Evolutionary conservation across 2,329 filamentous ascomycete genomes (phyloP).

Genomic region (Apiospora saccharicola): DNA sequence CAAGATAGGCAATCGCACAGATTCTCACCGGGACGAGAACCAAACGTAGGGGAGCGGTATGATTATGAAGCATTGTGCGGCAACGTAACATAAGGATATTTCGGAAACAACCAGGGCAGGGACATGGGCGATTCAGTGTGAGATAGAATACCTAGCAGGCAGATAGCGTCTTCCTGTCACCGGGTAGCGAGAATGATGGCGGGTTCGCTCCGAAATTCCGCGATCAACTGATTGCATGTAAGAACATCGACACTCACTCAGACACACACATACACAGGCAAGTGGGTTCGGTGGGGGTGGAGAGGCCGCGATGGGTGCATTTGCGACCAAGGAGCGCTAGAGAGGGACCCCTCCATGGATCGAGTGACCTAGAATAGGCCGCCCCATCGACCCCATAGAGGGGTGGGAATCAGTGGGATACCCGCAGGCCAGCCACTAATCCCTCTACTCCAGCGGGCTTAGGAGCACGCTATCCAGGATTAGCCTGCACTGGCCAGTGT

Average conservation of each 20-base stretch:
- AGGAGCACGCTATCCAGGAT: background rate
- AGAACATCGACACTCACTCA: background rate
- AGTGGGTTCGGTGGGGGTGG: conserved; percentile 16
- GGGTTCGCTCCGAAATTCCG: conserved; percentile 17
- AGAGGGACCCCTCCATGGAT: conserved; percentile 14
- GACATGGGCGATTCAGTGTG: conserved; percentile 14
- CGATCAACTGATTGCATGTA: conserved; percentile 14
- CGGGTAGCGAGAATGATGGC: background rate
- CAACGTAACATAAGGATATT: conserved; percentile 16
- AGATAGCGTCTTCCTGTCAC: conserved; percentile 7
- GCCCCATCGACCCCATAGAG: background rate
- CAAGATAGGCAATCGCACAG: conserved; percentile 15
- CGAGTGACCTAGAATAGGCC: background rate
- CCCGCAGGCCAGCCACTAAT: conserved; percentile 2
- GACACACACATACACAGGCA: background rate
- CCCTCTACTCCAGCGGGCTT: background rate
- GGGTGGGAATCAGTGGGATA: background rate
- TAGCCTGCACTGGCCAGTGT: conserved; percentile 20
- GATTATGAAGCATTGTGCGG: conserved; percentile 21
- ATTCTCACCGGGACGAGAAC: conserved; percentile 4
- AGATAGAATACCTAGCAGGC: conserved; percentile 15
- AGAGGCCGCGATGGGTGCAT: conserved; percentile 5
- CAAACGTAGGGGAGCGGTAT: background rate
- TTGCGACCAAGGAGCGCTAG: background rate
- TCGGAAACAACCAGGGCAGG: background rate